Conservation (phyloP, 2,329 filamentous ascomycete species). For the Monosporascus sp. region DNA sequence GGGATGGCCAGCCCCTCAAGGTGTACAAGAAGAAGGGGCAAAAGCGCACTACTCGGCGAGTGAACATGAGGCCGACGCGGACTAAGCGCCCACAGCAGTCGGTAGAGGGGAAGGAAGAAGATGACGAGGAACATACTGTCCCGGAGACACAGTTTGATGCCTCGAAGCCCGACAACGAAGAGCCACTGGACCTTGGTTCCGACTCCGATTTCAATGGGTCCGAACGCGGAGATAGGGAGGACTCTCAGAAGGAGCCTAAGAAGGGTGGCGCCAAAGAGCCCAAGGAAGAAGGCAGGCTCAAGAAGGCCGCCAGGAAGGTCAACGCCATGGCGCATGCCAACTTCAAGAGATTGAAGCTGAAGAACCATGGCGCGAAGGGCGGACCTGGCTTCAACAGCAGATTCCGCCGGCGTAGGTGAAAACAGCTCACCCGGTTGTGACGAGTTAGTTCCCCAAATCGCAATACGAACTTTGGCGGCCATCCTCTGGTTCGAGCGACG, state of each 20-base stretch:
- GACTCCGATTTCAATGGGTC: constrained; percentile 35
- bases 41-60: constrained; percentile 68
- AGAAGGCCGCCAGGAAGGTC: constrained; percentile 53
- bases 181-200: constrained; percentile 28
- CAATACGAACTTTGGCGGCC: neutral
- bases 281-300: constrained; percentile 38
- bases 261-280: constrained; percentile 18
- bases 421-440: neutral
- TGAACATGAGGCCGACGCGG: constrained; percentile 56
- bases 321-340: constrained; percentile 60
- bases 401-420: constrained; percentile 46
- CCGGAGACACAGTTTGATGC: constrained; percentile 32
- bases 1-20: constrained; percentile 54
- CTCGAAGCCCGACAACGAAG: constrained; percentile 22
- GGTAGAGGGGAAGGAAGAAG: constrained; percentile 26
- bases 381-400: constrained; percentile 51
- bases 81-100: constrained; percentile 39
- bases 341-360: constrained; percentile 60
- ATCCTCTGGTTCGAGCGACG: too few species aligned
- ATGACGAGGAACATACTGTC: constrained; percentile 33
- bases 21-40: constrained; percentile 79
- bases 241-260: constrained; percentile 16
- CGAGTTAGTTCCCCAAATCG: neutral
- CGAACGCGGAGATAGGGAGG: constrained; percentile 27
- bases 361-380: constrained; percentile 57